Conservation (phyloP, 192 early-diverging fungal genomes). For the Piromyces sp. region DNA sequence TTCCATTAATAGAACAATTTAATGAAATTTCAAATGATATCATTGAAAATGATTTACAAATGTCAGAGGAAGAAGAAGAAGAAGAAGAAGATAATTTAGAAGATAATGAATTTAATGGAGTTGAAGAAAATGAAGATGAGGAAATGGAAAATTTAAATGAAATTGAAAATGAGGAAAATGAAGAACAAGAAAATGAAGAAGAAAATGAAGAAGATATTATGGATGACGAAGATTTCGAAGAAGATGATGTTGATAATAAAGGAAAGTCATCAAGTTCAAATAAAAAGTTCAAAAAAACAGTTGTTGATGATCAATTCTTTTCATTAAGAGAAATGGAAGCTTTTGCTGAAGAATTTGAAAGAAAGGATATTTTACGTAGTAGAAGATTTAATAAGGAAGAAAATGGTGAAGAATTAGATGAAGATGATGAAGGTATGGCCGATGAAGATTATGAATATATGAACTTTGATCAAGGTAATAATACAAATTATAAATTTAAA, state of each 20-base stretch:
- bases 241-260: conserved; percentile 7
- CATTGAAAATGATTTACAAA: conserved; percentile 6
- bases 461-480: conserved; percentile 20
- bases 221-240: conserved; percentile 1
- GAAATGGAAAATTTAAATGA: conserved; percentile 23
- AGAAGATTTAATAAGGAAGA: conserved; percentile 27
- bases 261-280: conserved; percentile 1
- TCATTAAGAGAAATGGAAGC: conserved; percentile 66
- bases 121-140: conserved; percentile 9
- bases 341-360: conserved; percentile 68
- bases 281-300: conserved; percentile 26
- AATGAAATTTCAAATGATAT: neutral
- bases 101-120: conserved; percentile 9
- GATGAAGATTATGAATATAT: conserved; percentile 47
- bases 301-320: conserved; percentile 89
- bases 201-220: conserved; percentile 5
- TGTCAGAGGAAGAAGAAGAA: conserved; percentile 13
- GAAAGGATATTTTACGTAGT: conserved; percentile 32
- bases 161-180: conserved; percentile 44
- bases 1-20: conserved; percentile 52
- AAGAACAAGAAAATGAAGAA: conserved; percentile 38
- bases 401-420: conserved; percentile 24
- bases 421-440: conserved; percentile 45
- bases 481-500: no score
- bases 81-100: conserved; percentile 12